Conservation (phyloP, 2,329 filamentous ascomycete species). For the Sclerotinia sclerotiorum region DNA sequence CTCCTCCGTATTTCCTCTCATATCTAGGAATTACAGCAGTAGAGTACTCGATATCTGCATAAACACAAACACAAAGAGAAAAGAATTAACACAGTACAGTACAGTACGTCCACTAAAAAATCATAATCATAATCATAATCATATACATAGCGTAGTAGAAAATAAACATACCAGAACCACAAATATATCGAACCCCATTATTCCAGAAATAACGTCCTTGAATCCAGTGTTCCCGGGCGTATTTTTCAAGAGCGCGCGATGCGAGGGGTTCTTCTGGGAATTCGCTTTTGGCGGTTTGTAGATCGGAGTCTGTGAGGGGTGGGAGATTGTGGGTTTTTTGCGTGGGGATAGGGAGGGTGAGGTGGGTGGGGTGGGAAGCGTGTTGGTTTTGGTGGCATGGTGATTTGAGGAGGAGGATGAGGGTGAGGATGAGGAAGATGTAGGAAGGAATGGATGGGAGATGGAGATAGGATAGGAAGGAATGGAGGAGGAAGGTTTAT, state of each 20-base stretch:
- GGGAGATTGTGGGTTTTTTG: neutral
- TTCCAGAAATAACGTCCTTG: neutral
- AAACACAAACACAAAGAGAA: neutral
- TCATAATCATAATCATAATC: too few relatives aligned
- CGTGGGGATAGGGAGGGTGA: neutral
- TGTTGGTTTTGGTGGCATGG: neutral
- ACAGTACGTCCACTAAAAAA: neutral
- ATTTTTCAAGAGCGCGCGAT: neutral
- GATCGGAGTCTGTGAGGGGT: neutral
- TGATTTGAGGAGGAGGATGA: neutral
- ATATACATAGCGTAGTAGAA: too few relatives aligned
- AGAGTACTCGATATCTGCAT: neutral
- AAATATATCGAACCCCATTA: neutral
- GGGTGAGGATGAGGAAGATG: neutral
- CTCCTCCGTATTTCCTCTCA: neutral
- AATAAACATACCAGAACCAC: neutral
- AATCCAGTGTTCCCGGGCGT: neutral
- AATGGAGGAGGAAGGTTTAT: neutral
- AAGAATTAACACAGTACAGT: neutral
- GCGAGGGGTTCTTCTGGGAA: neutral
- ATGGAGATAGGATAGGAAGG: neutral
- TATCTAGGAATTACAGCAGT: neutral
- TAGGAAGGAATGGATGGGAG: too few relatives aligned
- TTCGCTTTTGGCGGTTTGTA: neutral
- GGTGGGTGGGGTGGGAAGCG: neutral